Evolutionary conservation across 163 green algal species (phyloP).

Genomic region (Scenedesmus sp.): DNA sequence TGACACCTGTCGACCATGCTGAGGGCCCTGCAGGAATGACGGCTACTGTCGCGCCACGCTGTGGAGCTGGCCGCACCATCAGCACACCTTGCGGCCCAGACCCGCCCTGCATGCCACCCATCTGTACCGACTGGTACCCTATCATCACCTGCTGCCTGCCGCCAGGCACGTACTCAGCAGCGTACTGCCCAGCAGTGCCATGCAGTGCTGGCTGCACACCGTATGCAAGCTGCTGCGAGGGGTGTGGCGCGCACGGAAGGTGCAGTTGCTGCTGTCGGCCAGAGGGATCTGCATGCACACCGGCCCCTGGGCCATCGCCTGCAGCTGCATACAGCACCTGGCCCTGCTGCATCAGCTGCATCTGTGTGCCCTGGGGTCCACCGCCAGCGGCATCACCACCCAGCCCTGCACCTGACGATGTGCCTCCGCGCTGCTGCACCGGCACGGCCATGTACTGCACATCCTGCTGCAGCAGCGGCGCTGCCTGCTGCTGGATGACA

Average conservation of each 20-base stretch:
- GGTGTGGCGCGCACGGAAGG: neutral
- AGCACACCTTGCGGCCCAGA: neutral
- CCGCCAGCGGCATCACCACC: neutral
- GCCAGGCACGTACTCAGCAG: neutral
- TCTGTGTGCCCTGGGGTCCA: neutral
- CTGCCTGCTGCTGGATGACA: slow-evolving; percentile 23
- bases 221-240: neutral
- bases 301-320: neutral
- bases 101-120: neutral
- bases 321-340: slow-evolving; percentile 1
- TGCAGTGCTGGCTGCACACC: neutral
- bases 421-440: neutral
- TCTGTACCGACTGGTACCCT: slow-evolving; percentile 13
- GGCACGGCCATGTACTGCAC: neutral
- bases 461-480: neutral
- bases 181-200: neutral
- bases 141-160: slow-evolving; percentile 28
- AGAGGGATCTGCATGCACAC: neutral
- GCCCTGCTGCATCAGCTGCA: neutral
- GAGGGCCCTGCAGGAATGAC: slow-evolving; percentile 46
- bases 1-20: neutral
- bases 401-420: neutral
- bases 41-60: slow-evolving; percentile 30
- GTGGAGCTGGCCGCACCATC: slow-evolving; percentile 22
- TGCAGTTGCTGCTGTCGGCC: neutral